Evolutionary conservation across 1,139 yeast species (phyloP).

Genomic region (Taphrina communis): DNA sequence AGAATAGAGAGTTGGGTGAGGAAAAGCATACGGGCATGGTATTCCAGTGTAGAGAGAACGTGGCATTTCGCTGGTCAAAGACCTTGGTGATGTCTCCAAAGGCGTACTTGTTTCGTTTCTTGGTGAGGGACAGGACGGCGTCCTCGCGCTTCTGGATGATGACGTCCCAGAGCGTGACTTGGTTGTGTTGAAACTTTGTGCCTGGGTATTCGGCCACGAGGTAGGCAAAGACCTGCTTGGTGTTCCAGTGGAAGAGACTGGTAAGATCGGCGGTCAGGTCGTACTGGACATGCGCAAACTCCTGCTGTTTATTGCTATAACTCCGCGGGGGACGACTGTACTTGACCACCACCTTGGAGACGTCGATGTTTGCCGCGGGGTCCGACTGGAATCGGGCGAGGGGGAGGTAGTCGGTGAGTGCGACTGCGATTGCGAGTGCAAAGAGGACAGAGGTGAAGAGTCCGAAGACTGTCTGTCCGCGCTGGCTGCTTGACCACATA

Average conservation of each 20-base stretch:
- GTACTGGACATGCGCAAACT: slow-evolving; percentile 73
- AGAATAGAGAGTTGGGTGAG: not conserved
- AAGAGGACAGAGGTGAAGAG: slow-evolving; percentile 39
- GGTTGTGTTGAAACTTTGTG: slow-evolving; percentile 54
- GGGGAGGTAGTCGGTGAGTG: slow-evolving; percentile 26
- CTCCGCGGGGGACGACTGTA: slow-evolving; percentile 79
- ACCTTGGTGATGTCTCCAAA: slow-evolving; percentile 77
- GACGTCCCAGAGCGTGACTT: slow-evolving; percentile 89
- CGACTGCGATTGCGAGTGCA: slow-evolving; percentile 24
- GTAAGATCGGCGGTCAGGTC: slow-evolving; percentile 68
- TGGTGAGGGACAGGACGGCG: slow-evolving; percentile 56
- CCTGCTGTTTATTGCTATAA: slow-evolving; percentile 71
- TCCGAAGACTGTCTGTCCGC: slow-evolving; percentile 30
- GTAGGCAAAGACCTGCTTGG: slow-evolving; percentile 90
- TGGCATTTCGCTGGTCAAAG: slow-evolving; percentile 63
- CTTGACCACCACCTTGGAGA: slow-evolving; percentile 53
- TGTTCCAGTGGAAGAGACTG: slow-evolving; percentile 92
- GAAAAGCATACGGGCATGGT: slow-evolving; percentile 66
- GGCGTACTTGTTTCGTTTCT: slow-evolving; percentile 73
- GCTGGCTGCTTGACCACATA: slow-evolving; percentile 34
- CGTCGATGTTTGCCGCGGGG: slow-evolving; percentile 17
- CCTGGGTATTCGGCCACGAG: slow-evolving; percentile 62
- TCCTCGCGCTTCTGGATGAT: slow-evolving; percentile 66
- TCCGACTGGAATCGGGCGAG: slow-evolving; percentile 14
- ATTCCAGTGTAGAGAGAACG: slow-evolving; percentile 81